Evolutionary conservation across 1,284 basidiomycete genomes (phyloP), one percentile per base, ranked within the genome.

Genomic region (Sphaerobolus stellatus): DNA sequence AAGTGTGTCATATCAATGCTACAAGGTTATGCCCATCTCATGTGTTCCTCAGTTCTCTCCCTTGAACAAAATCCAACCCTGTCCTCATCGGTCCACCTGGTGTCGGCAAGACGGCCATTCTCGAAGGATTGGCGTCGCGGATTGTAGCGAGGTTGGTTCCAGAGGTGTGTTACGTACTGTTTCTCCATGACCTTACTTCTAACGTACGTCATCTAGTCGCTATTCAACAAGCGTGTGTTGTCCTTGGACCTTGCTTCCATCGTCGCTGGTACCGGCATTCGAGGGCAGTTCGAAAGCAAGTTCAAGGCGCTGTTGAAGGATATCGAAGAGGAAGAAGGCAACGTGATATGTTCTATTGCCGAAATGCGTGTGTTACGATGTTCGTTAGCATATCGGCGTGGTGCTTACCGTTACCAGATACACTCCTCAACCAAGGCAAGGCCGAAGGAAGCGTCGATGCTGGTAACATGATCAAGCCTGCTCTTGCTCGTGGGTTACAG

Each of bases 391-490:
- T n/a, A n/a, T n/a, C n/a, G 58, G 62, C 56, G n/a, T n/a, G n/a
- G n/a, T n/a, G n/a, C n/a, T n/a, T 56, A 41, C 25, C 33, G 55
- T 29, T 2, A 48, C 11, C 56, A 88, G 86, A 91, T 59, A 88
- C 81, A 0, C 75, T 92, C 5, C 88, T 94, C 73, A 88, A 92
- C 59, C 81, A 95, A 9, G 94, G 94, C 2, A 96, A 96, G 70
- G 81, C 91, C 0, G 94, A 96, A 73, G 94, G 94, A n/a, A 89
- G 88, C 57, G 88, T 97, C 59, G 92, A 96, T 62, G 94, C 90
- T 1, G 92, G 90, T 0, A 92, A 96, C 65, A 90, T 93, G 88
- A 90, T 94, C 61, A 94, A 93, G 65, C 90, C 91, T 29, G 88
- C 91, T 0, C 78, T 95, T 4, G 92, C 92, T 2, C 77, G 92